Evolutionary conservation across 352 stramenopile genomes (phyloP), one percentile per base, ranked within the genome.

Genomic region (Phytophthora foliorum): DNA sequence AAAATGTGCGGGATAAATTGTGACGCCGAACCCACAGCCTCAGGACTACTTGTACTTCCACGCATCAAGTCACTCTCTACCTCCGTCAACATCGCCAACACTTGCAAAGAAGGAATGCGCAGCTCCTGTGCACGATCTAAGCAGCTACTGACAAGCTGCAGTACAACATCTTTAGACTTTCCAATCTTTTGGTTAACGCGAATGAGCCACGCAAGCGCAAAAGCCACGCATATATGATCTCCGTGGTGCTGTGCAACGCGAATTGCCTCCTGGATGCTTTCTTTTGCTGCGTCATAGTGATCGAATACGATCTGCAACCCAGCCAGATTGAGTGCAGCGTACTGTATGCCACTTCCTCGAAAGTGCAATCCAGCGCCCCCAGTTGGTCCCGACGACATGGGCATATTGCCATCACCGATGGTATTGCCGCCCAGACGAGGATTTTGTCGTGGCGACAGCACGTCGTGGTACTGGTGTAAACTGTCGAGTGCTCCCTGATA

Each of bases 401-500:
- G 79, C 41, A 34, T 65, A 50, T 10, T 63, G 14, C 16, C 51
- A 52, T 77, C 63, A 22, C 44, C 31, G 14, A 22, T 11, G 21
- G n/a, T 44, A 39, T 17, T 69, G n/a, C 16, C 25, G 27, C 29
- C 48, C 14, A 51, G 21, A 8, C 52, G 60, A 56, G n/a, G 48
- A 31, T 59, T 67, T 75, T 59, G 62, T 24, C 53, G 75, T 25
- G 93, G 83, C 31, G 97, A 90, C 9, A 89, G 81, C 55, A 97
- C 88, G 58, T 98, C 95, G 76, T 98, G 97, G 64, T 98, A 98
- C 57, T 91, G 81, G 62, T 98, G 94, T n/a, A 98, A 79, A 25
- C 81, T 88, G 57, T 98, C 90, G 5, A 98, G 67, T 21, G 95
- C 93, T 16, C 77, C 79, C 36, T 92, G 83, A 59, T 97, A 96